phyloP scores from a whole-genome alignment of 805 yeast genomes.

The Kodamaea restingae region DNA sequence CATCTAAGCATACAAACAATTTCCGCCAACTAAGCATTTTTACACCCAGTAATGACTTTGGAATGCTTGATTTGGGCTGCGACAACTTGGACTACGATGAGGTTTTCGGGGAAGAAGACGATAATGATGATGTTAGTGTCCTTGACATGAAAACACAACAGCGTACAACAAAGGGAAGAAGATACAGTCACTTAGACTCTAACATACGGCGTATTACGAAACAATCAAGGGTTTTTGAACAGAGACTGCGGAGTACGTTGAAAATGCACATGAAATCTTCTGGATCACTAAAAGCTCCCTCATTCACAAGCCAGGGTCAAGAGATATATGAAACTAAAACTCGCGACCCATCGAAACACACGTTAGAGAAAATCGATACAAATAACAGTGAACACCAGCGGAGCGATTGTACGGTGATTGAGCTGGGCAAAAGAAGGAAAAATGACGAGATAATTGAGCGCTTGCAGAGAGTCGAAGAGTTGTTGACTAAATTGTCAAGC shows the following conservation, averaged over 20 bases:
- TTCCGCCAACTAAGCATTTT: conserved; percentile 1
- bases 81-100: conserved; percentile 7
- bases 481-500: conserved; percentile 3
- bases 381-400: conserved; percentile 11
- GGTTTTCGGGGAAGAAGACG: conserved; percentile 8
- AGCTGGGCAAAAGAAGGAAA: conserved; percentile 3
- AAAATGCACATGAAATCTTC: conserved; percentile 5
- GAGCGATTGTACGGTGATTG: conserved; percentile 4
- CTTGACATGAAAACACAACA: conserved; percentile 27
- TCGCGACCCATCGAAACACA: not conserved
- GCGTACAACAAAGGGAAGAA: conserved; percentile 11
- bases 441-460: conserved; percentile 15
- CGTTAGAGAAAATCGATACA: conserved; percentile 13
- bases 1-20: not conserved
- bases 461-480: conserved; percentile 15
- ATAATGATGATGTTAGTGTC: conserved; percentile 24
- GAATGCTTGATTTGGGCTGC: conserved; percentile 9
- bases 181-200: conserved; percentile 15
- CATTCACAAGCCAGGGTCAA: conserved; percentile 1
- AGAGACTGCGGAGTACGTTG: conserved; percentile 3
- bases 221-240: not conserved
- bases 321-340: not conserved
- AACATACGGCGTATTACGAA: conserved; percentile 7
- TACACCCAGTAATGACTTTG: conserved; percentile 12
- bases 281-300: conserved; percentile 3